Percentiles rank a stretch among this genome's conserved stretches.
phyloP scores from a whole-genome alignment of 2,329 filamentous ascomycete species.

The Berkeleyomyces basicola region DNA sequence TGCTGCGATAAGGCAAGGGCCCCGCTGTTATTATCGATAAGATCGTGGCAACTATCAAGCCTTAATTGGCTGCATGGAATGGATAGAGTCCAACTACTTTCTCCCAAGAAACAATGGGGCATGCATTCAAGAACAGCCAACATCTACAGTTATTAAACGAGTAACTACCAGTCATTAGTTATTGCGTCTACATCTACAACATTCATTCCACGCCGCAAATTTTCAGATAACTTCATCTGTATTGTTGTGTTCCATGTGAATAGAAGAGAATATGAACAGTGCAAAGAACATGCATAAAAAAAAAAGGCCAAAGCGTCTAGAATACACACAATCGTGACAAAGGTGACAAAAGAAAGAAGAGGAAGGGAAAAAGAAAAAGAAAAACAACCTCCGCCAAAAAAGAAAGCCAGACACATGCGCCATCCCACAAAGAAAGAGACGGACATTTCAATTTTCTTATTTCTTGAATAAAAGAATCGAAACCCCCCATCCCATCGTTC shows the following conservation, averaged over 20 bases:
- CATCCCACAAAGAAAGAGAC: too few species aligned
- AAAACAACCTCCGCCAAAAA: background rate
- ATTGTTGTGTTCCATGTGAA: background rate
- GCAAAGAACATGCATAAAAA: background rate
- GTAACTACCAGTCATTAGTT: background rate
- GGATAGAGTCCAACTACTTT: background rate
- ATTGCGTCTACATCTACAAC: background rate
- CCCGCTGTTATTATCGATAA: conserved; percentile 14
- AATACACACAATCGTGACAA: conserved; percentile 5
- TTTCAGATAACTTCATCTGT: background rate
- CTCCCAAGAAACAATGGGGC: background rate
- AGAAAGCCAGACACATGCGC: background rate
- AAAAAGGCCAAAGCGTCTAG: background rate
- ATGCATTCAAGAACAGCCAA: background rate
- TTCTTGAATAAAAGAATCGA: too few species aligned
- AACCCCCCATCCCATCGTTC: background rate
- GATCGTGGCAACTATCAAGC: background rate
- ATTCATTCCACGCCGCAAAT: background rate
- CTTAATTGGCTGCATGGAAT: background rate
- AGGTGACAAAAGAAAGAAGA: conserved; percentile 14
- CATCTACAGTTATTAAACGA: background rate
- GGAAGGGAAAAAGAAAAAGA: conserved; percentile 6
- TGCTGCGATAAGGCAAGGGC: conserved; percentile 14
- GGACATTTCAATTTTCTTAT: too few species aligned
- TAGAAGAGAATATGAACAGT: background rate